Evolutionary conservation across 208 protist species (phyloP).

Genomic region (Tritrichomonas musculus): DNA sequence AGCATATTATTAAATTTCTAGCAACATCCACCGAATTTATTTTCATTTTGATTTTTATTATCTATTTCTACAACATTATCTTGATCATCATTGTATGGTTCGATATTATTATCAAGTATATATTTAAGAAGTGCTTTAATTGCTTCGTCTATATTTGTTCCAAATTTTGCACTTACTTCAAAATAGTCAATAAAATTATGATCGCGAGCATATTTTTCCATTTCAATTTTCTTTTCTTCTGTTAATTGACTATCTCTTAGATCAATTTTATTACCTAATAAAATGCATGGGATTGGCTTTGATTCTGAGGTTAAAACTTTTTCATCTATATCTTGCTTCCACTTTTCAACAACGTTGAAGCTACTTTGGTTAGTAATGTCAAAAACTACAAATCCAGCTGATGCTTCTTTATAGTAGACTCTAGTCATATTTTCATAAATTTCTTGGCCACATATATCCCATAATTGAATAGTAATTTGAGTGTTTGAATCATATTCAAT

Average conservation of each 20-base stretch:
- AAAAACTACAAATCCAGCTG: neutral
- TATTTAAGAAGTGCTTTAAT: neutral
- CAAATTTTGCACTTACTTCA: neutral
- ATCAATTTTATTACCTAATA: neutral
- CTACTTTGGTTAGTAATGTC: neutral
- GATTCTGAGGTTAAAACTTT: neutral
- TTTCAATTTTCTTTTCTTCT: neutral
- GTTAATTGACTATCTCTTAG: neutral
- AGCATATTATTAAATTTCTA: no score
- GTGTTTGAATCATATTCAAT: neutral
- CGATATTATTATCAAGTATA: constrained; percentile 1
- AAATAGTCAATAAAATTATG: neutral
- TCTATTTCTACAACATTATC: no score
- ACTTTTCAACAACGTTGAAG: neutral
- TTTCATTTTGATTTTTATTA: no score
- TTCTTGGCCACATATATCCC: neutral
- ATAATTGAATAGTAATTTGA: neutral
- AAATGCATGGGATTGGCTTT: neutral
- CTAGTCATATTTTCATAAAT: neutral
- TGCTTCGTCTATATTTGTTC: neutral
- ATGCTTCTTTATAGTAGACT: neutral
- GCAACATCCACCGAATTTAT: no score
- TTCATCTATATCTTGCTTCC: neutral
- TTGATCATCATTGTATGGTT: neutral
- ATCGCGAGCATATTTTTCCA: neutral